Evolutionary conservation across 129 eudicot species (phyloP).

Genomic region (Flaveria bidentis): DNA sequence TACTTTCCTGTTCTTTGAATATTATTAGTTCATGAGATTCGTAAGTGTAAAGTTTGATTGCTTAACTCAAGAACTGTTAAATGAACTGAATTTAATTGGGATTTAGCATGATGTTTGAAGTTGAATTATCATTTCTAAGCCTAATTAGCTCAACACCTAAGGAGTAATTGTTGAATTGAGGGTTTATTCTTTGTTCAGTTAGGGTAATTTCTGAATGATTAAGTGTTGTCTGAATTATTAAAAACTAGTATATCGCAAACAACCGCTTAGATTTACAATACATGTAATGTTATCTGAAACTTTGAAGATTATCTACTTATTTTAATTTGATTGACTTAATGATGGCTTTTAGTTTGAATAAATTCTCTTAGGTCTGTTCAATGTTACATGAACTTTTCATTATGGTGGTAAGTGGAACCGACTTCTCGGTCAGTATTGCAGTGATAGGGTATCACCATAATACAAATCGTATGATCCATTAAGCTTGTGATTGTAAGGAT

Average conservation of each 20-base stretch:
- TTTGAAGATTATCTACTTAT: no score
- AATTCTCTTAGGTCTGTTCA: background rate
- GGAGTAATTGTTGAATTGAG: background rate
- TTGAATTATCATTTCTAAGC: background rate
- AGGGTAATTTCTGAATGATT: no score
- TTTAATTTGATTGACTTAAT: background rate
- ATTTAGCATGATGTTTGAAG: background rate
- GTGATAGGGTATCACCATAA: background rate
- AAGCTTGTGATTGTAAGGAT: background rate
- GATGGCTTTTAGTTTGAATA: background rate
- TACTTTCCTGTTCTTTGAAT: no score
- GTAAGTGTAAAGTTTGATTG: background rate
- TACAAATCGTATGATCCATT: background rate
- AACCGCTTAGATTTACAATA: no score
- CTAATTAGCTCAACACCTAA: constrained; percentile 9
- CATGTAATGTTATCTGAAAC: no score
- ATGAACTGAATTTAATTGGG: no score
- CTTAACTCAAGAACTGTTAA: background rate
- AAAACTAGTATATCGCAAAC: no score
- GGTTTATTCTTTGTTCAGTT: background rate
- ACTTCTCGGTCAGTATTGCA: background rate
- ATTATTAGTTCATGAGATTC: background rate
- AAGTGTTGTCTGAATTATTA: no score
- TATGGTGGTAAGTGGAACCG: background rate
- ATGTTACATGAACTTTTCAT: background rate